Conservation (phyloP, 2,329 filamentous ascomycete genomes). For the Alternaria consortialis region DNA sequence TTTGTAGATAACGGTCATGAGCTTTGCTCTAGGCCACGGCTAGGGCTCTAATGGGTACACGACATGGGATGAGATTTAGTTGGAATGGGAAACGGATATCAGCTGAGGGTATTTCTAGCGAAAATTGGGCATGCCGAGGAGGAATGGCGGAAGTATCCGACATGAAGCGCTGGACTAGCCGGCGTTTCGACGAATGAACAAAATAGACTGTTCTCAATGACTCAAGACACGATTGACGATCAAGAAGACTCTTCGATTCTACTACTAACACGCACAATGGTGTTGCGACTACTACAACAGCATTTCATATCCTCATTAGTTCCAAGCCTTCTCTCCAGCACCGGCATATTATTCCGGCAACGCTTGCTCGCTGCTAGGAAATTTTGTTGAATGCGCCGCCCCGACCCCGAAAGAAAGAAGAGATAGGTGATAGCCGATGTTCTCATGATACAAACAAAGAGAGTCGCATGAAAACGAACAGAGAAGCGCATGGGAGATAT, state of each 20-base stretch:
- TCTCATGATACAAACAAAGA: not conserved
- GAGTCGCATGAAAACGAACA: not conserved
- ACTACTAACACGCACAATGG: not conserved
- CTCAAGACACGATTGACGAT: not conserved
- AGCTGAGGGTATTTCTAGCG: slow-evolving; percentile 39
- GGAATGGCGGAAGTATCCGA: slow-evolving; percentile 33
- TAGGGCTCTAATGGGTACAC: slow-evolving; percentile 40
- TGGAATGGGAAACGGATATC: slow-evolving; percentile 28
- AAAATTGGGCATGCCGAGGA: slow-evolving; percentile 34
- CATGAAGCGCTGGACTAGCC: slow-evolving; percentile 45
- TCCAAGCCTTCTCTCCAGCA: not conserved
- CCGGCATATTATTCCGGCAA: not conserved
- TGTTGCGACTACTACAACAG: not conserved
- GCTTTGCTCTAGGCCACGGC: slow-evolving; percentile 27
- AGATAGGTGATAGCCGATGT: not conserved
- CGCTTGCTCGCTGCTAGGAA: not conserved
- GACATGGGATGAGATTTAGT: slow-evolving; percentile 40
- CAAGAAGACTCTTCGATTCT: not conserved
- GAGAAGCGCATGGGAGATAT: not conserved
- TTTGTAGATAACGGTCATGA: slow-evolving; percentile 55
- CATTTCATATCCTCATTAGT: slow-evolving; percentile 8
- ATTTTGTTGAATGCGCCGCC: not conserved
- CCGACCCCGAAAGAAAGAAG: not conserved
- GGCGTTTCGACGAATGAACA: slow-evolving; percentile 42
- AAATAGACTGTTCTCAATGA: slow-evolving; percentile 32